Evolutionary conservation across 1,139 yeast genomes (phyloP).

Genomic region (Pichia sp.): DNA sequence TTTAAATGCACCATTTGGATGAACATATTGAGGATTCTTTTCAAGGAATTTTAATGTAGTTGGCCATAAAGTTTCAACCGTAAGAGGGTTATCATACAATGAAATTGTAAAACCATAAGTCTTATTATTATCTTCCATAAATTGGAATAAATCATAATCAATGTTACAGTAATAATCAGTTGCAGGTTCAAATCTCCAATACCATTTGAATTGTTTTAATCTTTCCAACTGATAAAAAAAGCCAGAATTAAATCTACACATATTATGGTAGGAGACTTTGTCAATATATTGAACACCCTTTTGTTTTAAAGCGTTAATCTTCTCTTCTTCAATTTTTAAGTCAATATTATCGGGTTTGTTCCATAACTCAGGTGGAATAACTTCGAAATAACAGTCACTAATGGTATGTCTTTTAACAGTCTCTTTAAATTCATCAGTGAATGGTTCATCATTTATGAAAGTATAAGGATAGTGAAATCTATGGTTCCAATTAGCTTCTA

Average conservation of each 20-base stretch:
- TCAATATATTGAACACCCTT: slow-evolving; percentile 42
- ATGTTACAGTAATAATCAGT: slow-evolving; percentile 43
- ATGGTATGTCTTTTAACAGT: slow-evolving; percentile 31
- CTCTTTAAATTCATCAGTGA: slow-evolving; percentile 40
- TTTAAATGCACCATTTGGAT: slow-evolving; percentile 44
- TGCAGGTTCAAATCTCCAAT: slow-evolving; percentile 53
- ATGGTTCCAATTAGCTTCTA: slow-evolving; percentile 43
- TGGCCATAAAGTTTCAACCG: slow-evolving; percentile 46
- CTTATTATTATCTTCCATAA: slow-evolving; percentile 42
- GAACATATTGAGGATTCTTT: slow-evolving; percentile 43
- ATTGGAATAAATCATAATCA: slow-evolving; percentile 49
- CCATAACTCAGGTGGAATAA: slow-evolving; percentile 39
- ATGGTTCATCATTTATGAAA: slow-evolving; percentile 42
- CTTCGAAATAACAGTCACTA: slow-evolving; percentile 34
- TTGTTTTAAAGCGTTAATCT: slow-evolving; percentile 33
- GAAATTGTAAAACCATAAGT: slow-evolving; percentile 49
- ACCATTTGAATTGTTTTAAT: slow-evolving; percentile 38
- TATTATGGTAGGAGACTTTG: slow-evolving; percentile 44
- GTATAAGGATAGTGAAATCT: slow-evolving; percentile 51
- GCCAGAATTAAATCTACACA: slow-evolving; percentile 51
- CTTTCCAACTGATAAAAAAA: slow-evolving; percentile 43
- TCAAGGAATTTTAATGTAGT: slow-evolving; percentile 42
- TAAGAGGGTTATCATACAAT: slow-evolving; percentile 41
- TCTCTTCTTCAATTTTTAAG: slow-evolving; percentile 27
- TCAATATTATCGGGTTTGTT: slow-evolving; percentile 41